Percentiles rank a stretch among this genome's conserved stretches.
These are phyloP conservation scores for Thielaviopsis euricoi DNA, from an alignment of 2,329 filamentous ascomycete genomes.

Conservation along the genomic window DNA sequence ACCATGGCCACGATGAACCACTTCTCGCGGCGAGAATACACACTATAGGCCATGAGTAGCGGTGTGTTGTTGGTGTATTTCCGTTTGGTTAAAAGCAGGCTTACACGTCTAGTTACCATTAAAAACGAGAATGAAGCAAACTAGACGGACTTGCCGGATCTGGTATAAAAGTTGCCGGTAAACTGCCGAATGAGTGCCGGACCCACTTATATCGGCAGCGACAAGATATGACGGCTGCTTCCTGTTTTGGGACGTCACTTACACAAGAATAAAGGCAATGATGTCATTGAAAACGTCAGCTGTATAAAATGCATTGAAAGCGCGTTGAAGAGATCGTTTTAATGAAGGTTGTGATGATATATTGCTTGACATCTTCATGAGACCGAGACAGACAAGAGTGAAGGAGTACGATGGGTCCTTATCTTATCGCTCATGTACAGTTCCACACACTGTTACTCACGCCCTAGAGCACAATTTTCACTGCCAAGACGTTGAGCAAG, in stretches of 20 bases:
- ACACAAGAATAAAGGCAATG: not conserved
- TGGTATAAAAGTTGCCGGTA: not conserved
- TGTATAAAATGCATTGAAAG: not conserved
- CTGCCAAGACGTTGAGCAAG: not conserved
- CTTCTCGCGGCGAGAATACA: too few relatives aligned
- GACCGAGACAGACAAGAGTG: too few relatives aligned
- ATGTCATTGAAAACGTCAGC: not conserved
- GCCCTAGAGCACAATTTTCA: not conserved
- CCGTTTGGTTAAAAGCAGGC: too few relatives aligned
- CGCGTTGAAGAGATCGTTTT: not conserved
- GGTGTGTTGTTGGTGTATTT: too few relatives aligned
- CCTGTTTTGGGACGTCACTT: not conserved
- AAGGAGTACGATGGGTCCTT: not conserved
- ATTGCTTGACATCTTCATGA: too few relatives aligned
- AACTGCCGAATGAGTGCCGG: slow-evolving; percentile 3
- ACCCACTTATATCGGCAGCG: not conserved
- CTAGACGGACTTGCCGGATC: not conserved
- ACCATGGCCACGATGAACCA: too few relatives aligned
- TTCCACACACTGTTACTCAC: not conserved
- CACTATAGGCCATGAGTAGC: too few relatives aligned
- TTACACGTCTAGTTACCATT: too few relatives aligned
- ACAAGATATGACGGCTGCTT: not conserved
- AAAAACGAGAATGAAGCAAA: too few relatives aligned
- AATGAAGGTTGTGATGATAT: not conserved
- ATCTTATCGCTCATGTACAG: not conserved